phyloP scores from a whole-genome alignment of 2,329 filamentous ascomycete species.

The Ceratocystis papillata region DNA sequence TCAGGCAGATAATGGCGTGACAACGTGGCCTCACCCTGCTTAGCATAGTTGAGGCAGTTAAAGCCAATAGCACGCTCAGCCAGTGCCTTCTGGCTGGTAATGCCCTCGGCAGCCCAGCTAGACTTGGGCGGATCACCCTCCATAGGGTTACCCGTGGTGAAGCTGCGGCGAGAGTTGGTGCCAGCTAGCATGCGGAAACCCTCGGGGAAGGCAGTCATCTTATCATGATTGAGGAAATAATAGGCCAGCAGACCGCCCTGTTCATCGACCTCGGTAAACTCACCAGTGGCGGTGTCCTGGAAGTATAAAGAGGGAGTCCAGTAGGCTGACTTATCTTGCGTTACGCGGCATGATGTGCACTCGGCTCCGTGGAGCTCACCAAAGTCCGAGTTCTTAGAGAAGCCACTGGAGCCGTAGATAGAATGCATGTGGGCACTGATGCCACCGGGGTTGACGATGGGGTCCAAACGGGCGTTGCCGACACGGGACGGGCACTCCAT shows the following conservation, averaged over 20 bases:
- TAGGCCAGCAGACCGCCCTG: slow-evolving; percentile 81
- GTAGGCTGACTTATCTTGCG: slow-evolving; percentile 76
- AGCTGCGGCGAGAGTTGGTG: slow-evolving; percentile 55
- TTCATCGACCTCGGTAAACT: slow-evolving; percentile 58
- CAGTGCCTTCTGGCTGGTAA: slow-evolving; percentile 56
- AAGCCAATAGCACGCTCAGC: slow-evolving; percentile 77
- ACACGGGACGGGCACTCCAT: slow-evolving; percentile 68
- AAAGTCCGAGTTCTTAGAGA: slow-evolving; percentile 40
- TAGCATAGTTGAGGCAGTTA: slow-evolving; percentile 81
- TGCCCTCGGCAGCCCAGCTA: slow-evolving; percentile 52
- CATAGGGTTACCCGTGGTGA: slow-evolving; percentile 55
- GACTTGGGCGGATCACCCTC: slow-evolving; percentile 57
- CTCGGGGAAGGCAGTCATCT: slow-evolving; percentile 61
- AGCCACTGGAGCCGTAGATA: slow-evolving; percentile 53
- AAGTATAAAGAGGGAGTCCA: slow-evolving; percentile 78
- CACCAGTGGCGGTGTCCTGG: slow-evolving; percentile 50
- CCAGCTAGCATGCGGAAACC: slow-evolving; percentile 78
- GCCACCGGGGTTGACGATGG: slow-evolving; percentile 53
- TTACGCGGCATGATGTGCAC: slow-evolving; percentile 74
- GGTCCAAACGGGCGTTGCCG: slow-evolving; percentile 64
- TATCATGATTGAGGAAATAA: slow-evolving; percentile 62
- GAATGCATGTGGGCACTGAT: slow-evolving; percentile 59
- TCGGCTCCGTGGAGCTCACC: slow-evolving; percentile 47
- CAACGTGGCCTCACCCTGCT: slow-evolving; percentile 57
- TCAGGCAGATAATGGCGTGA: slow-evolving; percentile 72